Evolutionary conservation across 2,329 filamentous ascomycete genomes (phyloP).

Genomic region (Fusarium staphyleae): DNA sequence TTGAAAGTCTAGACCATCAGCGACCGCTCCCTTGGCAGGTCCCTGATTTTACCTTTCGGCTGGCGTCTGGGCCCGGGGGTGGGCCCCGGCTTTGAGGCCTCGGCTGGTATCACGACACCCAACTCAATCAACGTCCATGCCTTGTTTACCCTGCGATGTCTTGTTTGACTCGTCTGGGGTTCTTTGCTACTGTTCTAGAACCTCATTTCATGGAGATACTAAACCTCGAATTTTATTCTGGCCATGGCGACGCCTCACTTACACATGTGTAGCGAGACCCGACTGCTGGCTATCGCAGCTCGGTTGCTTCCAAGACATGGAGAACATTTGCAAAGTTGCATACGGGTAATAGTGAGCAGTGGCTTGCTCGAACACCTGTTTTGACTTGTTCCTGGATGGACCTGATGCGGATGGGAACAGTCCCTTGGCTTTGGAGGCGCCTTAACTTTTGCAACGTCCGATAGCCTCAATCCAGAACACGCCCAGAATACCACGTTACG

Average conservation of each 20-base stretch:
- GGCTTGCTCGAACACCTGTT: neutral
- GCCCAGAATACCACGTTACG: neutral
- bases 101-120: neutral
- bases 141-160: conserved; percentile 4
- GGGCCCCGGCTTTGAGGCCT: conserved; percentile 7
- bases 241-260: neutral
- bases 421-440: neutral
- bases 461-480: conserved; percentile 24
- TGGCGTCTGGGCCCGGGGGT: conserved; percentile 19
- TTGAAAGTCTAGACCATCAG: conserved; percentile 26
- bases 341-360: neutral
- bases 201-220: neutral
- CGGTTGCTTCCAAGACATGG: neutral
- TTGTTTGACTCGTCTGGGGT: neutral
- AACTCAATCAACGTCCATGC: conserved; percentile 5
- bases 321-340: neutral
- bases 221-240: neutral
- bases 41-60: conserved; percentile 9
- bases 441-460: conserved; percentile 2
- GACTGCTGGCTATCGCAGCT: neutral
- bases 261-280: neutral
- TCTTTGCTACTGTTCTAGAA: conserved; percentile 3
- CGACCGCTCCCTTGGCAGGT: conserved; percentile 28
- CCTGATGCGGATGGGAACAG: conserved; percentile 3
- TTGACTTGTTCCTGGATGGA: neutral